Evolutionary conservation across 805 yeast genomes (phyloP), one percentile per base, ranked within the genome.

Genomic region (Yarrowia sp.): DNA sequence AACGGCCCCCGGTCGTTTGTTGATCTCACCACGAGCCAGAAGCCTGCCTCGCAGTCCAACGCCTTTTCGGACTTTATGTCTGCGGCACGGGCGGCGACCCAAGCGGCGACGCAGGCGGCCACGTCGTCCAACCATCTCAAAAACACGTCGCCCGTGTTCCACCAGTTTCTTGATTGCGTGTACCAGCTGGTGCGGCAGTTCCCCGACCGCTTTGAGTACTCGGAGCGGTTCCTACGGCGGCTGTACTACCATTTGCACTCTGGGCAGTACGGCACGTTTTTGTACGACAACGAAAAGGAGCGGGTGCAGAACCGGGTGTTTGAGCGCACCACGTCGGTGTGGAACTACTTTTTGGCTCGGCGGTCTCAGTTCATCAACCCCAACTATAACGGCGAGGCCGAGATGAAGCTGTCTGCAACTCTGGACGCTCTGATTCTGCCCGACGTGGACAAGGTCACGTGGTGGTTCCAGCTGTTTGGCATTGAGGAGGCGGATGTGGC

Each of bases 181-280:
- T 92, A 87, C 73, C 99, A 95, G 72, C 72, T 93, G 19, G 74
- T 82, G 61, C 75, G 85, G 8, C 96, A 91, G 72, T 81, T 83
- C 69, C 96, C 97, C 0, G 71, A 77, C 0, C 76, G 79, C 51
- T 95, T 95, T 74, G 97, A 93, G 75, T 92, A 87, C 76, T 92
- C 92, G 71, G 97, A 92, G 73, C 77, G 97, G 62, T 91, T 95
- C 70, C 74, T 95, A 68, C 83, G 97, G 68, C 78, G 98, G 59
- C 78, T 95, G 65, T 81, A 91, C 21, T 95, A 95, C 73, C 98
- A 95, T 74, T 77, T 89, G 56, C 90, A 92, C 72, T 90, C 98
- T 0, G 92, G 98, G 70, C 98, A 95, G 74, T 95, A 92, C 75
- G 98, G 98, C 3, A 86, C 96, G 1, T 95, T 95, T 70, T 74